Evolutionary conservation across 768 basidiomycete species (phyloP), one percentile per base, ranked within the genome.

Genomic region (Hemileccinum rubropunctum): DNA sequence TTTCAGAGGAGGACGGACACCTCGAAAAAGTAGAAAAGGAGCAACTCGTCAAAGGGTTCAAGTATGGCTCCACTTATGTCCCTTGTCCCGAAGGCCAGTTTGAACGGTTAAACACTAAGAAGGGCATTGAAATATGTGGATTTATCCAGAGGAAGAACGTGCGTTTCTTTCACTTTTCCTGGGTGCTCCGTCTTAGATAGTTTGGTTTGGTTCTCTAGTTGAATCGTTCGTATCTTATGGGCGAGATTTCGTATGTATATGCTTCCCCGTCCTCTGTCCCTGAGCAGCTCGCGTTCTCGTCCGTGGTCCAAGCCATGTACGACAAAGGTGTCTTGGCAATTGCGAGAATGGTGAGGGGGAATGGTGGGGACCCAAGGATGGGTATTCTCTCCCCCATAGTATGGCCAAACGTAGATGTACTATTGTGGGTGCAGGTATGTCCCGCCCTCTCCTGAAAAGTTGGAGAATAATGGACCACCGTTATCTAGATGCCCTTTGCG

Each of bases 31-130:
- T 90, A 6, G 84, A 89, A 63, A 87, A 86, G 67, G 87, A 91
- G 58, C 79, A 92, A 33, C 81, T 94, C 8, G 74, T 91, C 20
- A 72, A 76, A 56, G 92, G 91, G 2, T 95, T 88, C 74, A 88
- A 89, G 69, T 95, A 97, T 60, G 95, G 95, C 17, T 79, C 91
- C 2, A 87, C 89, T 1, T 94, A 91, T 67, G 87, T 82, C 3
- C 91, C 91, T 1, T 86, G 86, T 67, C 88, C 90, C 2, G 90
- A 91, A 45, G 90, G 83, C n/a, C 83, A 85, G 46, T 95, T 93
- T 58, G 80, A 81, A 27, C 78, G 73, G 53, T 71, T 97, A 34
- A 70, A 73, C n/a, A 89, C 92, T 1, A 78, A 72, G 61, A 86
- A 84, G 59, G 95, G 95, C 0, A 86, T 98, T 41, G 91, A 95